A percentile compares a stretch with the other conserved stretches of the same genome.
These are phyloP conservation scores for Coemansia sp. DNA, from an alignment of 192 early-diverging fungal genomes.

Conservation along the genomic window DNA sequence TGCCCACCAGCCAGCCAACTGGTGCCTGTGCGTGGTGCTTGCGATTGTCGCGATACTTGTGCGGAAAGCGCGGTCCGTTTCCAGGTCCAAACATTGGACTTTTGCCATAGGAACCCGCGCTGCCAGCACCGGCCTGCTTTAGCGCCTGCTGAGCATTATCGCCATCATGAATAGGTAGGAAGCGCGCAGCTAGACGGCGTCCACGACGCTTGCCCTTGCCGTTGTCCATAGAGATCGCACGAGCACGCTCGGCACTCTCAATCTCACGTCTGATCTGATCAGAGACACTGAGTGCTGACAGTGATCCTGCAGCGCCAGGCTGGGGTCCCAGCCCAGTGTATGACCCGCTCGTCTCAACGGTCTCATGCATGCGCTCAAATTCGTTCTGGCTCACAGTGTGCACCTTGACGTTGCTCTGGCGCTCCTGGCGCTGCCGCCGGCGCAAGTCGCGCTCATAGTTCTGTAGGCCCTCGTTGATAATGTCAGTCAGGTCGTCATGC, in stretches of 20 bases:
- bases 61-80: conserved; percentile 51
- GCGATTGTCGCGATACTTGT: conserved; percentile 60
- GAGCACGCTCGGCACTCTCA: conserved; percentile 43
- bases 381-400: conserved; percentile 61
- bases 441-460: conserved; percentile 81
- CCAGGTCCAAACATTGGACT: conserved; percentile 51
- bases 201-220: conserved; percentile 20
- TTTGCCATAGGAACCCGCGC: conserved; percentile 52
- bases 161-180: conserved; percentile 43
- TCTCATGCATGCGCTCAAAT: conserved; percentile 58
- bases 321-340: conserved; percentile 32
- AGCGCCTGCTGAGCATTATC: conserved; percentile 16
- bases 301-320: conserved; percentile 38
- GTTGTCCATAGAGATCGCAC: conserved; percentile 26
- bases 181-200: conserved; percentile 48
- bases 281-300: conserved; percentile 40
- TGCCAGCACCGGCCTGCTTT: conserved; percentile 12
- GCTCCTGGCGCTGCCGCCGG: conserved; percentile 50
- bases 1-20: conserved; percentile 75
- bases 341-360: conserved; percentile 10
- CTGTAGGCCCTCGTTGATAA: conserved; percentile 95
- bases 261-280: conserved; percentile 48
- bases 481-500: conserved; percentile 82
- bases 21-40: conserved; percentile 68
- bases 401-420: conserved; percentile 58